Conservation (phyloP, 1,139 yeast genomes). For the Debaryomycetaceae sp. region DNA sequence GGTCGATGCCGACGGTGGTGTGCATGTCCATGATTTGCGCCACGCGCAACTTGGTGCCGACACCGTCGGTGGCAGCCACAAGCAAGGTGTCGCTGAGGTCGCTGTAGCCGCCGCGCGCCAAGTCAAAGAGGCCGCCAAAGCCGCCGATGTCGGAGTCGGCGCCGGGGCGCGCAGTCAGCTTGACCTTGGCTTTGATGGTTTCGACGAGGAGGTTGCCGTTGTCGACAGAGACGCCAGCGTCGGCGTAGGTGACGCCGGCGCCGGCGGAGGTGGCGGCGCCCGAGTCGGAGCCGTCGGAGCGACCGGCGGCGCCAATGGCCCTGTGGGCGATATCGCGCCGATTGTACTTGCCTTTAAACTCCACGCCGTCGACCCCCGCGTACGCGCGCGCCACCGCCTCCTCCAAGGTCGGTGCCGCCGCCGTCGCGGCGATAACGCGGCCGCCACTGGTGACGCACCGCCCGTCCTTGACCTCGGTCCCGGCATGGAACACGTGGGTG, state of each 20-base stretch:
- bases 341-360: constrained; percentile 72
- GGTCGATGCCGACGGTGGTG: constrained; percentile 95
- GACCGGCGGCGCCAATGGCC: constrained; percentile 74
- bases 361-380: constrained; percentile 71
- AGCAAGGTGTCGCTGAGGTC: constrained; percentile 69
- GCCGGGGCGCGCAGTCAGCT: constrained; percentile 93
- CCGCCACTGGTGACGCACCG: constrained; percentile 87
- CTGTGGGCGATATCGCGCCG: constrained; percentile 95
- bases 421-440: constrained; percentile 93
- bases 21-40: constrained; percentile 89
- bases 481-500: constrained; percentile 89
- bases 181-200: constrained; percentile 84
- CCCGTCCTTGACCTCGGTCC: constrained; percentile 59
- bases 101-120: constrained; percentile 79
- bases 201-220: constrained; percentile 89
- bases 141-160: constrained; percentile 99
- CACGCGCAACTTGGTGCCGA: constrained; percentile 92
- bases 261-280: constrained; percentile 12
- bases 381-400: constrained; percentile 86
- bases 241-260: constrained; percentile 73
- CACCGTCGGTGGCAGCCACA: constrained; percentile 99
- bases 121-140: constrained; percentile 93
- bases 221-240: constrained; percentile 96
- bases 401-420: constrained; percentile 69
- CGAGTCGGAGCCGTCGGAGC: no score